Base-by-base conservation (phyloP, 805 yeast genomes). In the Teunomyces pallodes region DNA sequence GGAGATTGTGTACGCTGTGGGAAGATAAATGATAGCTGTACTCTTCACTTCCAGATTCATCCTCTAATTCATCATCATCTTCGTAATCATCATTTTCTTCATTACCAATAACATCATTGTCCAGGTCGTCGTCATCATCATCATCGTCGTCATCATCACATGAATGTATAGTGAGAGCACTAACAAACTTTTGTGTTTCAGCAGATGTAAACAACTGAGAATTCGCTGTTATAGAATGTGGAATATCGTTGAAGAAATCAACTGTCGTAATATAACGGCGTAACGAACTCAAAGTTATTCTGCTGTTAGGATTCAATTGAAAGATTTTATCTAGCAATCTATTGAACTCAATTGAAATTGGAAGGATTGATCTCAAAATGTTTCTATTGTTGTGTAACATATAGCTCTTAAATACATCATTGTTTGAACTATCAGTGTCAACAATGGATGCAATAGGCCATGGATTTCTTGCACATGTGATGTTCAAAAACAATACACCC, bases 401-500 rank as follows among this genome's bases (percentile, higher is more conserved):
- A 64, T 78, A 91, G 24, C 82, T 83, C 50, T 72, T 72, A 66
- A 86, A 90, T 0, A 95, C 76, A 36, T 64, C 66, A 38, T 64
- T 65, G 27, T 45, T 48, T 79, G 35, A 77, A 35, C 24, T 20
- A 9, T 45, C 68, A 58, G 84, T 90, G 39, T 77, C 77, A 9
- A 59, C 61, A 35, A 81, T 69, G 45, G 85, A 78, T 9, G 96
- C 95, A 55, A 84, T 82, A 44, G 88, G 80, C 97, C 97, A 90
- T 27, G 97, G 96, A 59, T 90, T 91, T 63, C 96, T 77, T 36
- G 87, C 84, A 55, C 95, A 87, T 9, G 88, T 77, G 46, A 91
- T 72, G 62, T 90, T 90, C 53, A 90, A 83, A 47, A 90, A 70
- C 17, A 90, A 83, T 31, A 90, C 84, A 2, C 91, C 92, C 43